Percentiles rank a stretch among this genome's conserved stretches.
phyloP scores from a whole-genome alignment of 768 basidiomycete species.

The Polyporus arcularius region DNA sequence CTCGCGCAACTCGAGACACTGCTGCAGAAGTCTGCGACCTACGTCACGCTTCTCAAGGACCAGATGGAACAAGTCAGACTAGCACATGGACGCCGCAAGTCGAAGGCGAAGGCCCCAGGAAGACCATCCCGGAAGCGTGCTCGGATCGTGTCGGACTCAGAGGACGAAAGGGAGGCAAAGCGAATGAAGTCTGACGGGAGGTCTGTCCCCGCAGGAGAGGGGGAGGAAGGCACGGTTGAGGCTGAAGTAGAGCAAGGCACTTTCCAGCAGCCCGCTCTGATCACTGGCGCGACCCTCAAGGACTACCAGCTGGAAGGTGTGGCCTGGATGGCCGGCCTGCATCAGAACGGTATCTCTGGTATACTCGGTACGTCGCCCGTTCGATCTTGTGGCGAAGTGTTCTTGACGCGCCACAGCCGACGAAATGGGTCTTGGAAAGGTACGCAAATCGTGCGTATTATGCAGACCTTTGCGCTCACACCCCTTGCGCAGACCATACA shows the following conservation, averaged over 20 bases:
- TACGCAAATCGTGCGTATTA: slow-evolving; percentile 27
- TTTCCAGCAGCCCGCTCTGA: slow-evolving; percentile 72
- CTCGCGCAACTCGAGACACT: slow-evolving; percentile 56
- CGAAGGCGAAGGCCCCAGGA: slow-evolving; percentile 15
- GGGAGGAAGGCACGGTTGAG: not conserved
- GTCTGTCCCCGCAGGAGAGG: not conserved
- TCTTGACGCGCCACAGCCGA: slow-evolving; percentile 57
- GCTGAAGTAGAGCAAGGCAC: not conserved
- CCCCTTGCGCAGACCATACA: slow-evolving; percentile 73
- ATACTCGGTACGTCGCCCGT: slow-evolving; percentile 57
- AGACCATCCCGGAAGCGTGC: slow-evolving; percentile 15
- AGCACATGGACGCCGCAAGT: slow-evolving; percentile 11
- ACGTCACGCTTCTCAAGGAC: slow-evolving; percentile 66
- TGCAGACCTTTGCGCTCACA: slow-evolving; percentile 1
- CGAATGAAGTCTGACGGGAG: slow-evolving; percentile 20
- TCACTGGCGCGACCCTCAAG: slow-evolving; percentile 86
- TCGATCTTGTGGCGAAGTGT: not conserved
- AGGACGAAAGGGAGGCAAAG: slow-evolving; percentile 21
- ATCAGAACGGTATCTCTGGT: slow-evolving; percentile 82
- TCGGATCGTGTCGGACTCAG: slow-evolving; percentile 18
- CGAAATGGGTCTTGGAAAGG: slow-evolving; percentile 94
- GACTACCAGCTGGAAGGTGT: slow-evolving; percentile 93
- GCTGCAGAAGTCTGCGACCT: slow-evolving; percentile 76
- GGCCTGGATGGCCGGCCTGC: slow-evolving; percentile 91
- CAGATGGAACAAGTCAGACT: slow-evolving; percentile 60